Percentiles rank a stretch among this genome's conserved stretches.
Conservation (phyloP, 2,329 filamentous ascomycete species). For the Xylaria sp. region DNA sequence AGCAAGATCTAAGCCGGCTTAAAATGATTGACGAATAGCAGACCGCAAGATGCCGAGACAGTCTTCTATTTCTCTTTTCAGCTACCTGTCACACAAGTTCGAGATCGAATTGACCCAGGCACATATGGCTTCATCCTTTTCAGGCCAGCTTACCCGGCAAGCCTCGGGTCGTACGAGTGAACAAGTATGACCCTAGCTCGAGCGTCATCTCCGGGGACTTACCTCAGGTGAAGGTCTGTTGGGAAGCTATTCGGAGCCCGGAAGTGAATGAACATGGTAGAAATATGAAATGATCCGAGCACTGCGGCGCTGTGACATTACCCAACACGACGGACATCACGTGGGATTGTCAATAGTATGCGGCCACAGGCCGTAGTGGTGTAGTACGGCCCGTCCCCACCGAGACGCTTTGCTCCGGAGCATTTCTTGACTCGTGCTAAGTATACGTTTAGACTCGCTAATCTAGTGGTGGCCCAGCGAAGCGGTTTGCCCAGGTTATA, state of each 20-base stretch:
- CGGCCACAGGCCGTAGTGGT: not conserved
- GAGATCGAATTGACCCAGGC: slow-evolving; percentile 10
- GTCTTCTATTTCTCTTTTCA: slow-evolving; percentile 2
- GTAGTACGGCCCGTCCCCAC: slow-evolving; percentile 24
- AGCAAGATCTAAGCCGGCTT: not conserved
- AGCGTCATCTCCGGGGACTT: slow-evolving; percentile 9
- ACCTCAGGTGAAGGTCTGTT: slow-evolving; percentile 6
- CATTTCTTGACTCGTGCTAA: slow-evolving; percentile 1
- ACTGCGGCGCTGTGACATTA: slow-evolving; percentile 3
- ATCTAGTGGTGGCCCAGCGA: not conserved
- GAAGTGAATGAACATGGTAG: not conserved
- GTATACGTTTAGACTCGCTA: not conserved
- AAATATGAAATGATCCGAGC: too few species aligned
- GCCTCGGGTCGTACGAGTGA: slow-evolving; percentile 13
- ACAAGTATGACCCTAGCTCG: slow-evolving; percentile 1
- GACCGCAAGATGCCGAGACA: slow-evolving; percentile 14
- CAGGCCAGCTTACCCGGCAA: not conserved
- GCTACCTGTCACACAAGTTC: not conserved
- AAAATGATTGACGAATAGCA: not conserved
- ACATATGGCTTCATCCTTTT: slow-evolving; percentile 9
- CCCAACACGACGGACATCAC: not conserved
- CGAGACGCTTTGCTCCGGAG: slow-evolving; percentile 15
- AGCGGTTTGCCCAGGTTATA: not conserved
- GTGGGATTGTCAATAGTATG: slow-evolving; percentile 14
- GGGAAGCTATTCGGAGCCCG: slow-evolving; percentile 16